phyloP scores from a whole-genome alignment of 2,329 filamentous ascomycete genomes.

The Emergomyces orientalis region DNA sequence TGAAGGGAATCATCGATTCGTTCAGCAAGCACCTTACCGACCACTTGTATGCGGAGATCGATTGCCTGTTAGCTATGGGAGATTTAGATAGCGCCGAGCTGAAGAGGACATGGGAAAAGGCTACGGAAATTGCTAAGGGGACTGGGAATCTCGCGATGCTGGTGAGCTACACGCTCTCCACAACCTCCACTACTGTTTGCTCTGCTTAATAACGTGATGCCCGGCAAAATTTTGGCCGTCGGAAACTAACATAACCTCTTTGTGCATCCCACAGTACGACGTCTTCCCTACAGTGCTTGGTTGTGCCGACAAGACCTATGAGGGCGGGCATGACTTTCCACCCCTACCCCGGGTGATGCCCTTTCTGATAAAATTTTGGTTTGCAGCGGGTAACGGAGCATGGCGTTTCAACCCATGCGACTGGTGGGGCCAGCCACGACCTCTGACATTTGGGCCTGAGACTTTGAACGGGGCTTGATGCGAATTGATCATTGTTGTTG shows the following conservation, averaged over 20 bases:
- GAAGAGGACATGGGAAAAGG: no score
- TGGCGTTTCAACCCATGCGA: neutral
- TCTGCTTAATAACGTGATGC: neutral
- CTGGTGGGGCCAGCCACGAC: neutral
- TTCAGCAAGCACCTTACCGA: no score
- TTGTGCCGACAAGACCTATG: neutral
- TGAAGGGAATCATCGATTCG: no score
- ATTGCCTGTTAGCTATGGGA: no score
- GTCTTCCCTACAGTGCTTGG: neutral
- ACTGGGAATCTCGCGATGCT: neutral
- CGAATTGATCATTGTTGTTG: neutral
- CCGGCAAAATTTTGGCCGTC: no score
- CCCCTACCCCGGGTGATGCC: no score
- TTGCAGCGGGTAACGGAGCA: no score
- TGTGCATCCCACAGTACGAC: neutral
- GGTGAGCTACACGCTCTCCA: neutral
- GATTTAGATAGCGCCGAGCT: no score
- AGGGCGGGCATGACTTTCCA: neutral
- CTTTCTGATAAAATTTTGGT: neutral
- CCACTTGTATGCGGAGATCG: no score
- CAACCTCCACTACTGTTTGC: neutral
- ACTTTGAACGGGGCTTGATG: neutral
- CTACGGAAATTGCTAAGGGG: no score
- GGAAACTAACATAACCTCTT: no score
- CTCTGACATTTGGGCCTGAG: neutral